phyloP scores from a whole-genome alignment of 176 grass and related monocot species.

The Puya raimondii region DNA sequence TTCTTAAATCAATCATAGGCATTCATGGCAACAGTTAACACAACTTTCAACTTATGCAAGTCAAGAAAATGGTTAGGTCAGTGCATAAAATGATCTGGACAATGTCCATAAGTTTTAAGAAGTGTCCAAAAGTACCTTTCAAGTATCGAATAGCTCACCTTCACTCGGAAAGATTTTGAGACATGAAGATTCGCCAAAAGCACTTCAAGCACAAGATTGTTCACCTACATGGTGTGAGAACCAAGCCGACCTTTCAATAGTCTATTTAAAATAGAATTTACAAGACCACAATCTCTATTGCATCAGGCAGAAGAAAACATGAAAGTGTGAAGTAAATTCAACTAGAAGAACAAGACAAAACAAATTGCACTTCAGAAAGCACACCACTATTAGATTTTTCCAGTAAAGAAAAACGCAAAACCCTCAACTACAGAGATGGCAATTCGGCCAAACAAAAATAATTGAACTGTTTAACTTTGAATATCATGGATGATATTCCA shows the following conservation, averaged over 20 bases:
- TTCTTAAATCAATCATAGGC: too few relatives aligned
- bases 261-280: not conserved
- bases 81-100: too few relatives aligned
- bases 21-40: too few relatives aligned
- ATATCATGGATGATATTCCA: too few relatives aligned
- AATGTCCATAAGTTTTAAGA: not conserved
- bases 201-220: conserved; percentile 83
- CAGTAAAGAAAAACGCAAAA: not conserved
- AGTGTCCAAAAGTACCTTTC: not conserved
- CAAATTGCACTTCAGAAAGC: not conserved
- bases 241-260: not conserved
- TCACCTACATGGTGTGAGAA: conserved; percentile 46
- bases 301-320: too few relatives aligned
- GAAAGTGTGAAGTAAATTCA: not conserved
- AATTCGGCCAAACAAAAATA: not conserved
- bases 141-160: conserved; percentile 27
- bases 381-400: not conserved
- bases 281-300: not conserved
- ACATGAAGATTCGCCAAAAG: conserved; percentile 63
- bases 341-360: conserved; percentile 8
- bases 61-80: too few relatives aligned
- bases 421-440: not conserved
- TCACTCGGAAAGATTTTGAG: conserved; percentile 52
- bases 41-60: too few relatives aligned
- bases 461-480: not conserved